A percentile compares a stretch with the other conserved stretches of the same genome.
phyloP scores from a whole-genome alignment of 2,329 filamentous ascomycete species.

The Botrytis galanthina region DNA sequence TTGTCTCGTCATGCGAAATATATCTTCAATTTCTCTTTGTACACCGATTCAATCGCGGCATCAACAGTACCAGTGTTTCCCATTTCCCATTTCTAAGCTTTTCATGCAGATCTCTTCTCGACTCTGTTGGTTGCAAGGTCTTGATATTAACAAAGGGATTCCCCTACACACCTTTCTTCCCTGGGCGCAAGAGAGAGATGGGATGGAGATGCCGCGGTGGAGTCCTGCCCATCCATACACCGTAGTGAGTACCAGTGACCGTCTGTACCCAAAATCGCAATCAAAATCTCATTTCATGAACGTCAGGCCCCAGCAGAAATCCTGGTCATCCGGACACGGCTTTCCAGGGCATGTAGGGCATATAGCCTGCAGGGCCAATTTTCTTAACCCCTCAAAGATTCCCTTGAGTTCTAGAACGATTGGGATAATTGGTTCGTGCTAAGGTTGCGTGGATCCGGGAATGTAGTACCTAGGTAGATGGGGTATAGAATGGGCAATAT shows the following conservation, averaged over 20 bases:
- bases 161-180: background rate
- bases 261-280: background rate
- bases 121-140: background rate
- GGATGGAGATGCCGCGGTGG: background rate
- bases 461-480: background rate
- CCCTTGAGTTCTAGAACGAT: constrained; percentile 5
- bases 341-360: background rate
- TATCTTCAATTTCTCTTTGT: background rate
- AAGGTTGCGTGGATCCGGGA: background rate
- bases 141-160: background rate
- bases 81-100: background rate
- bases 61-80: background rate
- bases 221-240: background rate
- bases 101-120: background rate
- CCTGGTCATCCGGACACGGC: background rate
- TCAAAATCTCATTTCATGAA: background rate
- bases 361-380: background rate
- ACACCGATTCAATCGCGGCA: background rate
- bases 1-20: background rate
- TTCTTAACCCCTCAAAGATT: background rate
- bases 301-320: background rate
- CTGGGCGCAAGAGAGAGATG: background rate
- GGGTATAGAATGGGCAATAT: background rate
- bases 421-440: background rate
- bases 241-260: background rate